These are phyloP conservation scores for Trematosphaeria pertusa DNA, from an alignment of 2,329 filamentous ascomycete species.

Conservation along the genomic window DNA sequence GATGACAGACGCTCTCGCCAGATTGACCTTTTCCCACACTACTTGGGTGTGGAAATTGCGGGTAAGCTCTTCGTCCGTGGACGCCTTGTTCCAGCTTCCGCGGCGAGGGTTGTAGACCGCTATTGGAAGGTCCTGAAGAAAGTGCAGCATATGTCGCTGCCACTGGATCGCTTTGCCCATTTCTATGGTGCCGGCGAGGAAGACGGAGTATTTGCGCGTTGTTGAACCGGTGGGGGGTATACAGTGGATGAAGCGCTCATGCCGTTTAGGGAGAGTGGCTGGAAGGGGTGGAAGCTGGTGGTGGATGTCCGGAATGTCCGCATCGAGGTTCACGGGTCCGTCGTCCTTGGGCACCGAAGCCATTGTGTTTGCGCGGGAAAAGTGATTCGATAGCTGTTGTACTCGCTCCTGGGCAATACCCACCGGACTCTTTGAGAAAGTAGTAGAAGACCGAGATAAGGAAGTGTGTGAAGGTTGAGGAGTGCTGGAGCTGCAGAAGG, in stretches of 20 bases:
- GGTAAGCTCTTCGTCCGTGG: slow-evolving; percentile 54
- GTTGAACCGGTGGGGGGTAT: slow-evolving; percentile 23
- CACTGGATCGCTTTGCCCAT: slow-evolving; percentile 56
- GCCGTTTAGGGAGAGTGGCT: slow-evolving; percentile 10
- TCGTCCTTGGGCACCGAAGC: slow-evolving; percentile 1
- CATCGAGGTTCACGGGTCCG: slow-evolving; percentile 25
- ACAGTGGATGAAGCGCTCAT: slow-evolving; percentile 23
- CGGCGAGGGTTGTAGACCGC: slow-evolving; percentile 66
- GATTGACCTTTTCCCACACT: slow-evolving; percentile 67
- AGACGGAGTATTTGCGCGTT: slow-evolving; percentile 53
- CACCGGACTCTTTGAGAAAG: slow-evolving; percentile 1
- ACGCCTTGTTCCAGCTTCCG: slow-evolving; percentile 62
- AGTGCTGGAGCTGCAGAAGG: background rate
- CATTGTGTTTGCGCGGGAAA: slow-evolving; percentile 13
- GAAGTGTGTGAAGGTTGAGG: background rate
- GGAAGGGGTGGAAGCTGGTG: slow-evolving; percentile 29
- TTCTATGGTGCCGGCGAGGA: slow-evolving; percentile 66
- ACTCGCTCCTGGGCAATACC: slow-evolving; percentile 8
- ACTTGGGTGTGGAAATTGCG: slow-evolving; percentile 61
- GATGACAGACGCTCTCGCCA: slow-evolving; percentile 61
- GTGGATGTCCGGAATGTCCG: slow-evolving; percentile 23
- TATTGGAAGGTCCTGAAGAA: slow-evolving; percentile 54
- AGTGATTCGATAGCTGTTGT: slow-evolving; percentile 14
- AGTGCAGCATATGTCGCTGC: slow-evolving; percentile 55
- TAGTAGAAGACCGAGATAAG: slow-evolving; percentile 3